Evolutionary conservation across 768 basidiomycete species (phyloP).

Genomic region (Xerocomellus chrysenteron): DNA sequence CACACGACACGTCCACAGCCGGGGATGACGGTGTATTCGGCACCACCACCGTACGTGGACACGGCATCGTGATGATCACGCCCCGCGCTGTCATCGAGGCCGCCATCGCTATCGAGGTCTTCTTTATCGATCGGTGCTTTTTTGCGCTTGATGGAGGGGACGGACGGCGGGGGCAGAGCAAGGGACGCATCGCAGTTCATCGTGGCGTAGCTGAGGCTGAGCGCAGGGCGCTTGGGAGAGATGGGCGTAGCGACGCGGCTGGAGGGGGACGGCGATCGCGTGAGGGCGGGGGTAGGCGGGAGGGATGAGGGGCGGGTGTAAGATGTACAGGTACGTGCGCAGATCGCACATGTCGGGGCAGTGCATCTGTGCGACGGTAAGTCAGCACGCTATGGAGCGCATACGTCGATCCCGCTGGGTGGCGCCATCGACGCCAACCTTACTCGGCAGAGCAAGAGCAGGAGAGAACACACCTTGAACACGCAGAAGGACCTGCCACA

Average conservation of each 20-base stretch:
- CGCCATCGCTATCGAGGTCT: constrained; percentile 10
- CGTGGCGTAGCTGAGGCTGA: constrained; percentile 21
- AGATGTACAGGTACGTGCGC: constrained; percentile 38
- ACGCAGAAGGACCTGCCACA: constrained; percentile 7
- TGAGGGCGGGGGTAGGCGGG: constrained; percentile 39
- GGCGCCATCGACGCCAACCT: background rate
- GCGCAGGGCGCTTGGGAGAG: constrained; percentile 30
- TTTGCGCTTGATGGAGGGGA: constrained; percentile 25
- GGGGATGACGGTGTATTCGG: constrained; percentile 17
- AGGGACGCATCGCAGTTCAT: constrained; percentile 22
- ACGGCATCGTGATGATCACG: constrained; percentile 1
- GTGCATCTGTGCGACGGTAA: constrained; percentile 26
- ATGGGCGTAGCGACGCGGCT: constrained; percentile 10
- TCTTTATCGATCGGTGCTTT: constrained; percentile 27
- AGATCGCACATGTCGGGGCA: constrained; percentile 35
- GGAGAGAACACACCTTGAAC: constrained; percentile 20
- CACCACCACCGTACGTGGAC: background rate
- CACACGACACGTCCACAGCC: constrained; percentile 39
- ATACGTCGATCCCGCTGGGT: background rate
- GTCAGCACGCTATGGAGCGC: constrained; percentile 2
- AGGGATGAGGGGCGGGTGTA: constrained; percentile 31
- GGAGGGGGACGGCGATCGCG: constrained; percentile 32
- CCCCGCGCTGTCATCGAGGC: background rate
- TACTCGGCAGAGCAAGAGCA: background rate
- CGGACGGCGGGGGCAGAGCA: background rate